Conservation (phyloP, 2,329 filamentous ascomycete genomes). For the Bertia moriformis region DNA sequence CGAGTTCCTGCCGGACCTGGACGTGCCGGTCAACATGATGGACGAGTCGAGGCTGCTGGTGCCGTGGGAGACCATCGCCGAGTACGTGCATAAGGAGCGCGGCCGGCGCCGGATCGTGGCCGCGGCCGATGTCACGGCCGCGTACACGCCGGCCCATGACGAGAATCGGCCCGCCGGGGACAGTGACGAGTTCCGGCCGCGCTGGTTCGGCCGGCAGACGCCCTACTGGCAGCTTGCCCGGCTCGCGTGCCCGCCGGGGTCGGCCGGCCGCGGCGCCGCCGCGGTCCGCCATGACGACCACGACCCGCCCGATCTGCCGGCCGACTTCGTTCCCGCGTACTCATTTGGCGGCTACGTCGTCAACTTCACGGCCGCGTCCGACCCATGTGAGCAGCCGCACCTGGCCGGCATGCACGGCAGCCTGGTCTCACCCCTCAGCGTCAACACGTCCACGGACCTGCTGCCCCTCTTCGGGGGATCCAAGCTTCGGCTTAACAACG, state of each 20-base stretch:
- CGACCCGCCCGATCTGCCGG: constrained; percentile 12
- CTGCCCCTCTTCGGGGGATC: constrained; percentile 48
- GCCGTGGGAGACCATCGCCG: constrained; percentile 37
- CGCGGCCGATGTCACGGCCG: constrained; percentile 26
- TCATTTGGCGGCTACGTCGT: constrained; percentile 31
- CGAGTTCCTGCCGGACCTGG: constrained; percentile 42
- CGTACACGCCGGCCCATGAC: constrained; percentile 14
- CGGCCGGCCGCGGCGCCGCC: constrained; percentile 21
- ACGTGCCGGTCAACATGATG: constrained; percentile 51
- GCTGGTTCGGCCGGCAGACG: constrained; percentile 27
- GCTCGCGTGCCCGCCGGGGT: constrained; percentile 39
- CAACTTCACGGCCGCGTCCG: constrained; percentile 42
- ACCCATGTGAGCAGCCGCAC: constrained; percentile 43
- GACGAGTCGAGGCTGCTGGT: constrained; percentile 51
- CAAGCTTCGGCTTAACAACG: constrained; percentile 47
- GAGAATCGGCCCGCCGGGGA: constrained; percentile 17
- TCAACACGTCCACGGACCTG: constrained; percentile 35
- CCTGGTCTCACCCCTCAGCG: constrained; percentile 35
- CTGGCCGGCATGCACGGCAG: constrained; percentile 36
- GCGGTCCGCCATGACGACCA: constrained; percentile 13
- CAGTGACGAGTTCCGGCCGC: constrained; percentile 25
- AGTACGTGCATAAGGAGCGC: constrained; percentile 26
- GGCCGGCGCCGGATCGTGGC: constrained; percentile 16
- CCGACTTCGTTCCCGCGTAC: constrained; percentile 19
- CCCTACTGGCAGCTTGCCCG: constrained; percentile 45